Base-by-base conservation (phyloP, 352 stramenopile genomes). In the Phytophthora quininea region DNA sequence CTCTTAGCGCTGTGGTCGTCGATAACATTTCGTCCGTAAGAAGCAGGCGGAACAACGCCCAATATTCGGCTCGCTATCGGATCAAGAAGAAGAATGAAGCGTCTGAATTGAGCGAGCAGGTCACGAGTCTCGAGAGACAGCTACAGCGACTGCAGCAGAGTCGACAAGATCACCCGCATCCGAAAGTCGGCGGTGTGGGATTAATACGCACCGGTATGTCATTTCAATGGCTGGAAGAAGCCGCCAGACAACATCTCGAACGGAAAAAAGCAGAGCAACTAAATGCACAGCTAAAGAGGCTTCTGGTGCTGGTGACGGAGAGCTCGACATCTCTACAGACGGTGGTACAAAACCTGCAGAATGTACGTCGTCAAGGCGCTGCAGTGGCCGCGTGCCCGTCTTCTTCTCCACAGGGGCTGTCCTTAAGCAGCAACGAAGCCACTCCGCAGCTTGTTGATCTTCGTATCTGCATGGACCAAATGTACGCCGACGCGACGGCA, bases 11-110 rank as follows among this genome's bases (percentile, higher is more conserved):
- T 11, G 65, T 30, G 46, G 59, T 19, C 40, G 38, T 38, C 35
- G 53, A 38, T 58, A 12, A 51, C 27, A 52, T 6, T 38, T 10
- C 4, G 65, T 61, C 48, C 61, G 35, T 11, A 29, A 73, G 57
- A 46, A 58, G 33, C 40, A 55, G 37, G 49, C 65, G 59, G 32
- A 64, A 48, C 38, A 73, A 69, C 35, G 59, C 65, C 40, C 19
- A 64, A 24, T 73, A 69, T 19, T 64, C 65, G 14, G 59, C 65
- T 4, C 65, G 65, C 30, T 38, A 68, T 8, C 65, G 65, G 0
- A 53, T 54, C 48, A 73, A 73, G 48, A 73, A 69, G 59, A 73
- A 73, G 48, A 63, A 53, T 33, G 65, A 73, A 51, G 51, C 69
- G 59, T 43, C 62, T 9, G 43, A 49, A 5, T 33, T 73, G 46